These are phyloP conservation scores for Fusarium avenaceum DNA, from an alignment of 2,329 filamentous ascomycete species.

Conservation along the genomic window DNA sequence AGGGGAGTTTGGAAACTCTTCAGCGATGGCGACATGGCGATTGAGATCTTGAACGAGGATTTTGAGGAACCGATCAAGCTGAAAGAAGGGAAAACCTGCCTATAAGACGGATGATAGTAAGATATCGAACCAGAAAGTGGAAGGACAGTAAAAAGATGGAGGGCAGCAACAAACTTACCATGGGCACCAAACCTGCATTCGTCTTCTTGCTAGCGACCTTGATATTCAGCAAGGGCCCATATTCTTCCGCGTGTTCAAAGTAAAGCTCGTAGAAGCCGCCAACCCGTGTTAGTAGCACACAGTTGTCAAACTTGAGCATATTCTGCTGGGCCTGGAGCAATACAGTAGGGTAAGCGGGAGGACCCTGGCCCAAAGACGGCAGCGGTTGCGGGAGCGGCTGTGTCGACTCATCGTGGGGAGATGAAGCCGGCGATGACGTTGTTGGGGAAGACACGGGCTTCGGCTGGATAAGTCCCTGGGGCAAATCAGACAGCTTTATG, in stretches of 20 bases:
- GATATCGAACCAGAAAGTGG: conserved; percentile 23
- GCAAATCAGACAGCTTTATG: conserved; percentile 68
- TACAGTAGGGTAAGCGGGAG: conserved; percentile 83
- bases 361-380: conserved; percentile 56
- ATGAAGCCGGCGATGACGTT: conserved; percentile 35
- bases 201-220: conserved; percentile 88
- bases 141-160: conserved; percentile 14
- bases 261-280: conserved; percentile 98
- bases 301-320: conserved; percentile 91
- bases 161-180: conserved; percentile 69
- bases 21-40: conserved; percentile 92
- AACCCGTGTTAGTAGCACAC: conserved; percentile 90
- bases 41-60: conserved; percentile 91
- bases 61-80: conserved; percentile 93
- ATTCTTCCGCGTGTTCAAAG: conserved; percentile 93
- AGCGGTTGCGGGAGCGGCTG: conserved; percentile 37
- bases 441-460: conserved; percentile 32
- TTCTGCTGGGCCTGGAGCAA: conserved; percentile 88
- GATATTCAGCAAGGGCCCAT: conserved; percentile 86
- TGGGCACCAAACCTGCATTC: conserved; percentile 82
- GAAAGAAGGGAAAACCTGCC: conserved; percentile 94
- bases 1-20: conserved; percentile 85
- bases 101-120: conserved; percentile 54
- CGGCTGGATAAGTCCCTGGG: conserved; percentile 62
- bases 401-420: conserved; percentile 31